Base-by-base conservation (phyloP, 768 basidiomycete genomes). In the Tulasnella sp. region DNA sequence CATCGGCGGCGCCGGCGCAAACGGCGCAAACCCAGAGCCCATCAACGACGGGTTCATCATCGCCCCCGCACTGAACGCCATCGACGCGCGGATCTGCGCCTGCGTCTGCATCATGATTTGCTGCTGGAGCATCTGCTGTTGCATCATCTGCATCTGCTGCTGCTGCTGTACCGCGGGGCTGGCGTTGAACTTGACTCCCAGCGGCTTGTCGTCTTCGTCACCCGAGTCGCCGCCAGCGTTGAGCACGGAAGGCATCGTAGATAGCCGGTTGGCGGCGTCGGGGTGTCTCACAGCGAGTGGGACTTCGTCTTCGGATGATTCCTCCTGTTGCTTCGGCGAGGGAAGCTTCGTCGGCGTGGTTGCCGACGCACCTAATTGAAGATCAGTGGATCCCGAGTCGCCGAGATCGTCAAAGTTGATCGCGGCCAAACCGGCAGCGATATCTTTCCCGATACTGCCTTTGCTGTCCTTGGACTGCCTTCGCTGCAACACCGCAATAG, bases 101-200 rank as follows among this genome's bases (percentile, higher is more conserved):
- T 87, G 87, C 35, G 83, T 32, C 61, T 83, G 83, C 76, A 85
- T 76, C 77, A 84, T 77, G 71, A 85, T 74, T 65, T 79, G 77
- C 57, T 80, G 79, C 61, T 79, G 76, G 62, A 79, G 77, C 62
- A 77, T 77, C 63, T 87, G 83, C 62, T 89, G 86, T 62, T 87
- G 84, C 11, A 84, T 84, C 32, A 62, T 23, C 55, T 58, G 59
- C 52, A 31, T 27, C 35, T 59, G 60, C 39, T 60, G 61, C 41
- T 60, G 54, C 43, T 59, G 62, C 8, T 46, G 59, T 7, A 46
- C 48, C 25, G 49, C 37, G 25, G 60, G 11, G 54, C 12, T 25
- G 25, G 15, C 48, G 17, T n/a, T 37, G 37, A 40, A 40, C 42
- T 25, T 57, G 45, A 87, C 70, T 32, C 80, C 86, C 27, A 89